Percentiles rank a stretch among this genome's conserved stretches.
Conservation (phyloP, 345 rosid genomes). For the Camelina neglecta region DNA sequence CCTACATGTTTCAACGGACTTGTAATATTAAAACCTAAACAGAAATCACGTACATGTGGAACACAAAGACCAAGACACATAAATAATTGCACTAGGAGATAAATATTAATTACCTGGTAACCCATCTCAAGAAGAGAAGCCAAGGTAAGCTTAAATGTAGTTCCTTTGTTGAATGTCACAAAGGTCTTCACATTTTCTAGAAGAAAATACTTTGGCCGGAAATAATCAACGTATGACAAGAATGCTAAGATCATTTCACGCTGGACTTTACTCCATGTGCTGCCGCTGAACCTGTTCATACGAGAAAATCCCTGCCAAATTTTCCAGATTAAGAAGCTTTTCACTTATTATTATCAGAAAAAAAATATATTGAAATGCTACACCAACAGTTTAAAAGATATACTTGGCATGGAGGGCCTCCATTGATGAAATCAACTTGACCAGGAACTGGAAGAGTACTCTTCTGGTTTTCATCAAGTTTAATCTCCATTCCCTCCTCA, state of each 20-base stretch:
- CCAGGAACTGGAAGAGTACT: slow-evolving; percentile 56
- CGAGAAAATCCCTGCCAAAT: slow-evolving; percentile 83
- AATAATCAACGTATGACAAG: slow-evolving; percentile 77
- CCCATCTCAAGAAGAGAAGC: slow-evolving; percentile 68
- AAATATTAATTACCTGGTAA: slow-evolving; percentile 49
- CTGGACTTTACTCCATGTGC: slow-evolving; percentile 82
- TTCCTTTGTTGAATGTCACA: slow-evolving; percentile 82
- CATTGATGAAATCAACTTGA: slow-evolving; percentile 87
- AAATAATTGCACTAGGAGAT: background rate
- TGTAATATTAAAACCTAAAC: background rate
- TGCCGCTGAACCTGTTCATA: slow-evolving; percentile 72
- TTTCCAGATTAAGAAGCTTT: background rate
- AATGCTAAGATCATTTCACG: slow-evolving; percentile 61
- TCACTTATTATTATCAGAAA: background rate
- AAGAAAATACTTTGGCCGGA: slow-evolving; percentile 84
- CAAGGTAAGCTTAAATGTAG: slow-evolving; percentile 72
- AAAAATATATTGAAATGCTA: background rate
- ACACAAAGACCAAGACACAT: background rate
- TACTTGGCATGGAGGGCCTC: slow-evolving; percentile 98
- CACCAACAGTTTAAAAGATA: background rate
- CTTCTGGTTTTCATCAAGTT: slow-evolving; percentile 45
- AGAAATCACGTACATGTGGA: background rate
- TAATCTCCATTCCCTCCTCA: slow-evolving; percentile 57
- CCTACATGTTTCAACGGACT: slow-evolving; percentile 40
- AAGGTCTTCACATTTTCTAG: slow-evolving; percentile 84